Base-by-base conservation (phyloP, 2,329 filamentous ascomycete genomes). In the Pyricularia pennisetigena region DNA sequence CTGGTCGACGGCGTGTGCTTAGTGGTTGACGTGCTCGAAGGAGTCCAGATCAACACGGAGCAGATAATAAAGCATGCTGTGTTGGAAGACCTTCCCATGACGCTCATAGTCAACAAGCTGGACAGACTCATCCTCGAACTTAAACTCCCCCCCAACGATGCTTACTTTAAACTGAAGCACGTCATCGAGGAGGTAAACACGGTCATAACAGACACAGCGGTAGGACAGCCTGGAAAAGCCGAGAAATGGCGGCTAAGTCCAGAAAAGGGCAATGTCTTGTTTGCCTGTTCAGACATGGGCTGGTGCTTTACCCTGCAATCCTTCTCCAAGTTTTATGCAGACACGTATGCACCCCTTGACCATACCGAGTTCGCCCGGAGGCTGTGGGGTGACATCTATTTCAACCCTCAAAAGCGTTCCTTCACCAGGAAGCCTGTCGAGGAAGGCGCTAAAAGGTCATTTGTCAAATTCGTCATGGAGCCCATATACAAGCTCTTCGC, bases 161-260 rank as follows among this genome's bases (percentile, higher is more conserved):
- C 95, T 14, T 99, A 99, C 81, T 98, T 97, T 84, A 99, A 99
- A 83, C 83, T 99, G 68, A 98, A 97, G 80, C 94, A 98, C 77
- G 93, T 97, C n/a, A 88, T 99, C 67, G 95, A 99, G 78, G 93
- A 98, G 79, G 94, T 99, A 78, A 99, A 99, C 79, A 97, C 93
- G 0, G 83, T 95, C 72, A 98, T 99, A 74, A 65, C 67, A 35
- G 59, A 62, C 29, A 57, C 66, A 8, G 92, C 97, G 76, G 93
- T 91, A 76, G 90, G 91, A 3, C 83, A 93, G 30, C 94, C 95
- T 4, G 90, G 92, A 1, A 87, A 88, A 73, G 93, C 94, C 30
- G 92, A 92, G 74, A 88, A 86, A 70, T 88, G 87, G 78, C 88
- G 95, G 71, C 79, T 99, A 71, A 98, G 94, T 72, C 95, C 95